Evolutionary conservation across 176 grass and related monocot genomes (phyloP).

Genomic region (Triticum turgidum): DNA sequence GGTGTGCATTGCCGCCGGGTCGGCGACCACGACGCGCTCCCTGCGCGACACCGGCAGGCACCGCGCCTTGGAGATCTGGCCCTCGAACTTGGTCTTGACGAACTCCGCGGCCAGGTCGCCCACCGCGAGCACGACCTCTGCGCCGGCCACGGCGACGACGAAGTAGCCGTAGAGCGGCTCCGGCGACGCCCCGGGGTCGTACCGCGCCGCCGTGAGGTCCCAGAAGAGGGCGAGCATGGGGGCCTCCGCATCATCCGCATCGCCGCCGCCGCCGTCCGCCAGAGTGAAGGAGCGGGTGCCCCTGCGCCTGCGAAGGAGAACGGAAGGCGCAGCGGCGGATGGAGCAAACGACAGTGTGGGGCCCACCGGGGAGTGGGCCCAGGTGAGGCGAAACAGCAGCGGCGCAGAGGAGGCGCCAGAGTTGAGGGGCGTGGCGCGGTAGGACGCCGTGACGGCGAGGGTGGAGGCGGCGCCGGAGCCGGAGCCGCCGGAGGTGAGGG

Average conservation of each 20-base stretch:
- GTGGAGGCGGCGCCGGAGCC: constrained; percentile 25
- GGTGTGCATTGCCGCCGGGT: constrained; percentile 27
- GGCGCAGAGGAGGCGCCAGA: background rate
- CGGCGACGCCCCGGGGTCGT: constrained; percentile 30
- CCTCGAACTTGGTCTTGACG: constrained; percentile 63
- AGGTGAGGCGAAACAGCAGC: constrained; percentile 54
- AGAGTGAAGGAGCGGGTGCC: constrained; percentile 40
- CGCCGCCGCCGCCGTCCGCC: background rate
- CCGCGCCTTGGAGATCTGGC: constrained; percentile 42
- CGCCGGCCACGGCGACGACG: constrained; percentile 54
- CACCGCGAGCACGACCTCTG: constrained; percentile 67
- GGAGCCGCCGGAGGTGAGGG: constrained; percentile 16
- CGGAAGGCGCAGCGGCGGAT: constrained; percentile 3
- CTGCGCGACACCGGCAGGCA: constrained; percentile 34
- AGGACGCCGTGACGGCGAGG: constrained; percentile 48
- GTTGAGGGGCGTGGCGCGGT: constrained; percentile 2
- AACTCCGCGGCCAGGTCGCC: constrained; percentile 69
- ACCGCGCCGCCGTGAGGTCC: constrained; percentile 65
- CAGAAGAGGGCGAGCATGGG: constrained; percentile 58
- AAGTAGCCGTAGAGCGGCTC: constrained; percentile 65
- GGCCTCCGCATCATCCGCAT: background rate
- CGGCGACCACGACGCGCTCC: constrained; percentile 61
- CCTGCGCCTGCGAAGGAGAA: constrained; percentile 54
- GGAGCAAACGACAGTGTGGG: constrained; percentile 44
- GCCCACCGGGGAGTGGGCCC: constrained; percentile 40